Evolutionary conservation across 2,329 filamentous ascomycete species (phyloP).

Genomic region (Chaetomiaceae sp.): DNA sequence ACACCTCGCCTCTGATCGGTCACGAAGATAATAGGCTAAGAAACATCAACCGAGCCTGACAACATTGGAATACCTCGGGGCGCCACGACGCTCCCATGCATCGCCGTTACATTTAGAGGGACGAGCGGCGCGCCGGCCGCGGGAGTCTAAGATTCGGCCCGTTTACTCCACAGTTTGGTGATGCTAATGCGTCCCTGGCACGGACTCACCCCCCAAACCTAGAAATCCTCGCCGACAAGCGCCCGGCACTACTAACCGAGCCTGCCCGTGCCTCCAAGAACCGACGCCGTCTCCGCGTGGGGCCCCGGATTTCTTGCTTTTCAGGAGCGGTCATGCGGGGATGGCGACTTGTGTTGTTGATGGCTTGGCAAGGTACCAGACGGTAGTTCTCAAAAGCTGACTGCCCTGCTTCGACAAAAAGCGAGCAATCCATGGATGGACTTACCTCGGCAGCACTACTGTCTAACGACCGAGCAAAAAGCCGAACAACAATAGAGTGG

Average conservation of each 20-base stretch:
- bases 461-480: conserved; percentile 1
- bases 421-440: neutral
- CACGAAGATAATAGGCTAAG: no score
- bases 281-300: neutral
- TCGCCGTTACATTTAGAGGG: neutral
- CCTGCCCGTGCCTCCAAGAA: neutral
- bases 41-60: no score
- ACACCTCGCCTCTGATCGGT: no score
- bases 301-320: conserved; percentile 1
- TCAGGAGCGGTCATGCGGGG: neutral
- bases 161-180: neutral
- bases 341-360: neutral
- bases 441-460: conserved; percentile 7
- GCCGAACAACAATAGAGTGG: neutral
- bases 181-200: neutral
- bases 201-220: neutral
- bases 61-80: no score
- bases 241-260: neutral
- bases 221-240: neutral
- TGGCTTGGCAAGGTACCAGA: neutral
- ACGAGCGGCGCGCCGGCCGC: neutral
- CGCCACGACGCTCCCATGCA: neutral
- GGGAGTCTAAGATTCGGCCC: conserved; percentile 8
- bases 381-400: neutral
- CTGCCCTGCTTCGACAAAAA: neutral